A percentile compares a stretch with the other conserved stretches of the same genome.
phyloP scores from a whole-genome alignment of 2,329 filamentous ascomycete species.

The Pseudogymnoascus sp. region DNA sequence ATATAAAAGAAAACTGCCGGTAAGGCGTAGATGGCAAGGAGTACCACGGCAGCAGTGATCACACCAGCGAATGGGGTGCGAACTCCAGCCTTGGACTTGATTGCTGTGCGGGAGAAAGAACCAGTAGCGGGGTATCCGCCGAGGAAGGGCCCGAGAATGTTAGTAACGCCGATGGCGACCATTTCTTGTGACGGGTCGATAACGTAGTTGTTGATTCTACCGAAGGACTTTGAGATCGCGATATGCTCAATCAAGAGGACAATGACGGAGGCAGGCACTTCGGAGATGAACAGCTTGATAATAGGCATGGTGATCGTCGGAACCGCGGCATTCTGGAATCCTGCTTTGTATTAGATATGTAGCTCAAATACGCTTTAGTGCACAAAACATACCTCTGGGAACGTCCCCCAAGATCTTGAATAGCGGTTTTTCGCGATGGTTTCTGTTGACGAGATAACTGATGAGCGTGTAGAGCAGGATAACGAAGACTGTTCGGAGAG shows the following conservation, averaged over 20 bases:
- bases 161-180: constrained; percentile 85
- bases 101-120: constrained; percentile 91
- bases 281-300: constrained; percentile 56
- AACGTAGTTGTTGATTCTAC: constrained; percentile 88
- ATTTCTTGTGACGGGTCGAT: constrained; percentile 95
- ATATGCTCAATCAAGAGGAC: constrained; percentile 97
- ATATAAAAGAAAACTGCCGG: constrained; percentile 92
- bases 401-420: constrained; percentile 71
- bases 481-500: constrained; percentile 81
- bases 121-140: constrained; percentile 89
- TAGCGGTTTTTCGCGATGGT: constrained; percentile 50
- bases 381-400: constrained; percentile 51
- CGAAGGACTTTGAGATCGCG: constrained; percentile 94
- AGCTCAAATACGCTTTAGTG: background rate
- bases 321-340: constrained; percentile 70
- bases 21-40: constrained; percentile 82
- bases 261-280: constrained; percentile 80
- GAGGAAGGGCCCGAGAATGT: constrained; percentile 83
- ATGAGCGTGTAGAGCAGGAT: constrained; percentile 89
- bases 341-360: constrained; percentile 31
- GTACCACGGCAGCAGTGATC: constrained; percentile 75
- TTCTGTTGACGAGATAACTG: constrained; percentile 73
- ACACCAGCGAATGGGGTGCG: constrained; percentile 84
- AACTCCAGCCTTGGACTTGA: constrained; percentile 94
- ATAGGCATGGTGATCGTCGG: constrained; percentile 60